Base-by-base conservation (phyloP, 805 yeast genomes). In the Metschnikowia cerradonensis region DNA sequence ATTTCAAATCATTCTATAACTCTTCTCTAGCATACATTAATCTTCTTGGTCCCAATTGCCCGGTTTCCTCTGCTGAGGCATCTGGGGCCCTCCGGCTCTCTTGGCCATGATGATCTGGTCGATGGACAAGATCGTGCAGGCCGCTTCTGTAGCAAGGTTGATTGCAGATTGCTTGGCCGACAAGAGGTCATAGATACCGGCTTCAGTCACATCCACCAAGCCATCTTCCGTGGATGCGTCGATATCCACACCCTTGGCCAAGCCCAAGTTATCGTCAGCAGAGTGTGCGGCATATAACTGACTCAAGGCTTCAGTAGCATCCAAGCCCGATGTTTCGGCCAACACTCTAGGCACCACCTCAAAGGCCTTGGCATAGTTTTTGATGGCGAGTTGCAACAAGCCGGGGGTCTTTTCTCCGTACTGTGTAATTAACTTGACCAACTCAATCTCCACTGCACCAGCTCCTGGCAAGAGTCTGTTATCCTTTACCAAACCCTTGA, bases 61-160 rank as follows among this genome's bases (percentile, higher is more conserved):
- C 42, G 94, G 92, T 68, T 83, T 83, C 59, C 85, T 86, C 65
- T 88, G 95, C 61, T 72, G 66, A 33, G 97, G 97, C 80, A 90
- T 84, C 32, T 76, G 84, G 45, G 99, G 99, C 20, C 99, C 99
- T 58, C 99, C 99, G 2, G 98, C 97, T 67, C 97, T 83, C 81
- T 92, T 92, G 41, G 99, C 98, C 94, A 92, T 94, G 66, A 92
- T 94, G 63, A 92, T 92, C 78, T 92, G 98, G 68, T 94, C 98
- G 46, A 94, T 94, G 23, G 96, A 84, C 56, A 91, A 77, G 48
- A 91, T 86, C 4, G 98, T 94, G 55, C 79, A 81, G 13, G 96
- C 95, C 45, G 97, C 97, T 59, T 94, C 98, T 3, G 97, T 90
- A 15, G 99, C 98, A 56, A 94, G 85, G 60, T 84, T 82, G 58